Evolutionary conservation across 2,329 filamentous ascomycete genomes (phyloP).

Genomic region (Phialocephala sp.): DNA sequence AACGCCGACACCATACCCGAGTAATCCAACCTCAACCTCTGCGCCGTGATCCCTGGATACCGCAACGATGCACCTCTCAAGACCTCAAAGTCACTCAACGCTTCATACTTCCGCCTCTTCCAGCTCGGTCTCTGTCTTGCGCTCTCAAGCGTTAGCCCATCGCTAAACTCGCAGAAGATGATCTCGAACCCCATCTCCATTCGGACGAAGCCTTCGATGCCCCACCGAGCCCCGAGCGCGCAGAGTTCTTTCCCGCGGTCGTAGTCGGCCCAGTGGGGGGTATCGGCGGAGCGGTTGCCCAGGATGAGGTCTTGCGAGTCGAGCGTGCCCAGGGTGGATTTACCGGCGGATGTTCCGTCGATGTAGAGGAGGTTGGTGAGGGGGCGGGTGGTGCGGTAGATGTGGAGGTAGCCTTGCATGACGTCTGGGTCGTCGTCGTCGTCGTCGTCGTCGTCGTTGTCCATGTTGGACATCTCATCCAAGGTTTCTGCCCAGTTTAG

Average conservation of each 20-base stretch:
- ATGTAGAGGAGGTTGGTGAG: neutral
- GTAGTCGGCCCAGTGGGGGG: neutral
- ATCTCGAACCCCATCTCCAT: slow-evolving; percentile 75
- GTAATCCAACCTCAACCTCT: slow-evolving; percentile 39
- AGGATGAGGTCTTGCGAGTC: slow-evolving; percentile 13
- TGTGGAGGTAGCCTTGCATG: slow-evolving; percentile 12
- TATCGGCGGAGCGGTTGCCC: neutral
- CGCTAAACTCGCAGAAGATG: slow-evolving; percentile 66
- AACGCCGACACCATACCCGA: slow-evolving; percentile 40
- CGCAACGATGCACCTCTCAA: slow-evolving; percentile 47
- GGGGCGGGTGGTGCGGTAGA: neutral
- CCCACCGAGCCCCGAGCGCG: slow-evolving; percentile 55
- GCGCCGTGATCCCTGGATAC: slow-evolving; percentile 51
- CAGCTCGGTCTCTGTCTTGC: slow-evolving; percentile 7
- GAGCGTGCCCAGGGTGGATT: slow-evolving; percentile 13
- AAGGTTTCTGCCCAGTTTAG: slow-evolving; percentile 10
- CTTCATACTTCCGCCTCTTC: neutral
- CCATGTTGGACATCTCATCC: slow-evolving; percentile 6
- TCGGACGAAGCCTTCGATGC: slow-evolving; percentile 67
- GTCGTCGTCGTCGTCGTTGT: slow-evolving; percentile 12
- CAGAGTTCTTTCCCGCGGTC: slow-evolving; percentile 47
- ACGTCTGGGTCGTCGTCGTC: slow-evolving; percentile 12
- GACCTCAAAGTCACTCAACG: slow-evolving; percentile 41
- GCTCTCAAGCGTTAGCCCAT: slow-evolving; percentile 35
- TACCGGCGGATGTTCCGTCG: slow-evolving; percentile 11